These are phyloP conservation scores for Macrophomina pseudophaseolina DNA, from an alignment of 2,329 filamentous ascomycete species.

Conservation along the genomic window DNA sequence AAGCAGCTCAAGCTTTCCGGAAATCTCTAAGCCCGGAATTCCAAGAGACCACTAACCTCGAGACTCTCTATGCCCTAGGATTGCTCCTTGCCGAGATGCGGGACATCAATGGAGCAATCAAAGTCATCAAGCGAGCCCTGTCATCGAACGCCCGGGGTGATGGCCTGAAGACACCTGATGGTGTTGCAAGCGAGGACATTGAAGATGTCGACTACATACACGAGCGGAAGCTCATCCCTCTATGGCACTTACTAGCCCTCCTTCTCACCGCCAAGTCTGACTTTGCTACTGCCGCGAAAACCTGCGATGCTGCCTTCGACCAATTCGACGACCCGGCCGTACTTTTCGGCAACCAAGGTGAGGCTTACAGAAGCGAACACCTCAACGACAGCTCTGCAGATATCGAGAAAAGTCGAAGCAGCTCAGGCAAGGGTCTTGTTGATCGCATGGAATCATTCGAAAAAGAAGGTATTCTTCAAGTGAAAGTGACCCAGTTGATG, in stretches of 20 bases:
- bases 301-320: conserved; percentile 90
- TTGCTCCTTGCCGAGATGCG: conserved; percentile 87
- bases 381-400: conserved; percentile 58
- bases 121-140: conserved; percentile 78
- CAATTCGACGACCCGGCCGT: conserved; percentile 77
- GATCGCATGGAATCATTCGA: conserved; percentile 84
- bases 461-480: conserved; percentile 85
- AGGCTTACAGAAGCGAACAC: conserved; percentile 67
- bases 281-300: conserved; percentile 76
- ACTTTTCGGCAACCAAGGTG: conserved; percentile 68
- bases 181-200: conserved; percentile 34
- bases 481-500: conserved; percentile 92
- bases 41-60: conserved; percentile 70
- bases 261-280: conserved; percentile 87
- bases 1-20: conserved; percentile 77
- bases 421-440: conserved; percentile 59
- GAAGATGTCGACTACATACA: conserved; percentile 46
- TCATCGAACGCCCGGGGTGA: conserved; percentile 55
- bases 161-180: conserved; percentile 38
- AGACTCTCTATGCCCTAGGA: conserved; percentile 79
- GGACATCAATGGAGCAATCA: conserved; percentile 79
- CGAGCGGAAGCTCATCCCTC: conserved; percentile 71
- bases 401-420: conserved; percentile 36
- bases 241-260: conserved; percentile 91
- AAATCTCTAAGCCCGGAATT: conserved; percentile 72